Percentiles rank a stretch among this genome's conserved stretches.
Evolutionary conservation across 805 yeast species (phyloP).

Genomic region (Wickerhamiella australiensis): DNA sequence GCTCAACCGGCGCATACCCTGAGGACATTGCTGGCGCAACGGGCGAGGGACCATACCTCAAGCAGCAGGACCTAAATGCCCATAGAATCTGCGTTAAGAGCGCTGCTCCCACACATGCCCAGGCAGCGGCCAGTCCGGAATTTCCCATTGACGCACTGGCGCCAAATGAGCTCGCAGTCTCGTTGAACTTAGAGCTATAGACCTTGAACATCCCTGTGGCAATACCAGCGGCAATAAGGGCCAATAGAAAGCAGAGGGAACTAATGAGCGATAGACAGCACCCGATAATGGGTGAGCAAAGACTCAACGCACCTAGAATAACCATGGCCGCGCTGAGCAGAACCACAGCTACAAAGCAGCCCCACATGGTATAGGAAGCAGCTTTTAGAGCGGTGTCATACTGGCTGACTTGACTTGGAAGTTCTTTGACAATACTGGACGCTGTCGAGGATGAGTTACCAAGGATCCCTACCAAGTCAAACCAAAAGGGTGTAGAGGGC

Average conservation of each 20-base stretch:
- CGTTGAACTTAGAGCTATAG: conserved; percentile 41
- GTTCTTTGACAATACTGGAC: conserved; percentile 14
- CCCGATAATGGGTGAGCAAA: conserved; percentile 6
- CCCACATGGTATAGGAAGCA: conserved; percentile 47
- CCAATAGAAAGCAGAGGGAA: conserved; percentile 24
- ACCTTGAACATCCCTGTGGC: conserved; percentile 51
- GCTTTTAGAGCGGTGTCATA: conserved; percentile 37
- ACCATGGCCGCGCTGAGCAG: conserved; percentile 20
- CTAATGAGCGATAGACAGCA: conserved; percentile 25
- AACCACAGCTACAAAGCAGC: conserved; percentile 41
- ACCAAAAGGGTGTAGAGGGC: conserved; percentile 43
- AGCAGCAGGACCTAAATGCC: conserved; percentile 35
- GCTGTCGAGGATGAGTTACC: conserved; percentile 24
- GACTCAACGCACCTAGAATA: not conserved
- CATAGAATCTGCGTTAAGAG: conserved; percentile 34
- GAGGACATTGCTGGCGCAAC: not conserved
- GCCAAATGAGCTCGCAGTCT: conserved; percentile 39
- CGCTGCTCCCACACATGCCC: conserved; percentile 49
- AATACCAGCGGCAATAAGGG: conserved; percentile 34
- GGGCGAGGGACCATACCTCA: not conserved
- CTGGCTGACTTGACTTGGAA: conserved; percentile 45
- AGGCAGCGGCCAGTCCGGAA: conserved; percentile 44
- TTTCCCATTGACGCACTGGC: conserved; percentile 40
- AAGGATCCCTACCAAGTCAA: conserved; percentile 39
- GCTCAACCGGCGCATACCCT: not conserved